Base-by-base conservation (phyloP, 768 basidiomycete species). In the Wakefieldia striispora region DNA sequence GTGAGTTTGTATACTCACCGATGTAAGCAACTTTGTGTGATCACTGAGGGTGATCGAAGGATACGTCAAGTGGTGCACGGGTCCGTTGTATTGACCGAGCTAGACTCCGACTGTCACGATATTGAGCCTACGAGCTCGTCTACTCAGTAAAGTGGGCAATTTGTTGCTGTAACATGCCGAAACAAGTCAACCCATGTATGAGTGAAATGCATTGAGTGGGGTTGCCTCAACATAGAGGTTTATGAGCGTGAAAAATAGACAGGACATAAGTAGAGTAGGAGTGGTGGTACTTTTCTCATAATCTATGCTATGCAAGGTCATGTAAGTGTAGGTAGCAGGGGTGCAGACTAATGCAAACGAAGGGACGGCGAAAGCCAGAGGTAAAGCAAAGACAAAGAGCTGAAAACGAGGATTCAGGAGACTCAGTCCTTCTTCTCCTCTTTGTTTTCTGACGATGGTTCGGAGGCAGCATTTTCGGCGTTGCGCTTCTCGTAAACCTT, bases 401-500 rank as follows among this genome's bases (percentile, higher is more conserved):
- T 16, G 23, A 50, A 16, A 47, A 27, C 38, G 7, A 37, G 14
- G 10, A 41, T 6, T 7, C 4, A 3, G 31, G 43, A 14, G 36
- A 50, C 54, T 79, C 84, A 91, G 63, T 93, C 86, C 75, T 91
- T 91, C 87, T 92, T 91, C 76, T 92, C 86, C 60, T 84, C 70
- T 57, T 75, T 77, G 63, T 72, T 71, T 62, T 73, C 69, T 7
- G 68, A 31, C 68, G 62, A 42, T 67, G 72, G 51, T 74, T 77
- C 48, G 19, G 79, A 73, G 17, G 79, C 65, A 34, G 67, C 73
- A 55, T 78, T 79, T 72, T 91, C 89, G 24, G 88, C 86, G 58
- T 81, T 82, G 50, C 87, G 83, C 82, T 95, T 95, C 80, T 94
- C 91, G 67, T 95, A 94, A 13, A 91, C 84, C 85, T 94, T 95